Evolutionary conservation across 108 stramenopile genomes (phyloP), one percentile per base, ranked within the genome.

Genomic region (Skeletonema grethae): DNA sequence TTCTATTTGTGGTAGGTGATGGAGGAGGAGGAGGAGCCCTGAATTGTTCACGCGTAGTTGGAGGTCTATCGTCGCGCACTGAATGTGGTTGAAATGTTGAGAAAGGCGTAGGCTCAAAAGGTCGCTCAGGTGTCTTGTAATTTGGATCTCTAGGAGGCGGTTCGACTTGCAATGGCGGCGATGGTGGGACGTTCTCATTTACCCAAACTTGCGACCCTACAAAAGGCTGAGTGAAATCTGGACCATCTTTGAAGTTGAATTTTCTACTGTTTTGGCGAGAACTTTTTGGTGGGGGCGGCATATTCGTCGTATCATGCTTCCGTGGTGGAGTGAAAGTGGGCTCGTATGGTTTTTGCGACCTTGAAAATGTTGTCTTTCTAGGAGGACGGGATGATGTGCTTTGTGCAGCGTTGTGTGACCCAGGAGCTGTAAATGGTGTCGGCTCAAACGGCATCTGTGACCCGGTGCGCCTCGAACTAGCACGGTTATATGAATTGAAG

Each of bases 91-190:
- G 70, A 18, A 59, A 70, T 32, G 35, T 61, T 29, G 72, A 73
- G 45, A 73, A 80, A 15, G 79, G 67, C 1, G 66, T 61, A 28
- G 79, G 79, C 55, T 80, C 79, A 59, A 80, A 80, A 9, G 71
- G 67, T 36, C 65, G 46, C 30, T 70, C 38, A 3, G 59, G 57
- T 22, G 72, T 38, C 55, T 61, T 53, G 57, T 72, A 57, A 30
- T 56, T 68, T 16, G 65, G 64, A 62, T 72, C 79, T 13, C 63
- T 61, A 7, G 79, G 79, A 9, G 79, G 79, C 1, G 79, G 79
- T 25, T 80, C 70, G 3, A 80, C 79, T 58, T 67, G 71, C 38
- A 72, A 36, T 25, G 79, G 79, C 5, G 79, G 79, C 18, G 69
- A 65, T 29, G 67, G 61, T 57, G 70, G 67, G 39, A 61, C 69